A percentile compares a stretch with the other conserved stretches of the same genome.
These are phyloP conservation scores for Udeniomyces megalosporus DNA, from an alignment of 768 basidiomycete genomes.

Conservation along the genomic window DNA sequence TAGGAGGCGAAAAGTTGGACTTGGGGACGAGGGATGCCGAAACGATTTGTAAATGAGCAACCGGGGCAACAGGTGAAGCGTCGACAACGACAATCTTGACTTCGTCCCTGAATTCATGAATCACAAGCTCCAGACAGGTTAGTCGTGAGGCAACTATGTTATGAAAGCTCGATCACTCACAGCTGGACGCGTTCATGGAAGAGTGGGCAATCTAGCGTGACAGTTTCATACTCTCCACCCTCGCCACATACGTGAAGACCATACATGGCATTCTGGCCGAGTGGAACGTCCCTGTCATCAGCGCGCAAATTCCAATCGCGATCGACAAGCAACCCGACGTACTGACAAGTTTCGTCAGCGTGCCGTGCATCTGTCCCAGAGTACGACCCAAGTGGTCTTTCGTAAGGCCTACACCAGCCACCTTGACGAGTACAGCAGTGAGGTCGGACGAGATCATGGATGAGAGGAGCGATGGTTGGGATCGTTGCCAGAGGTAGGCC, in stretches of 20 bases:
- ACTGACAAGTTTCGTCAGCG: conserved; percentile 53
- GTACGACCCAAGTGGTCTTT: conserved; percentile 61
- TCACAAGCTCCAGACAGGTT: no score
- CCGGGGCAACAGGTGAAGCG: conserved; percentile 50
- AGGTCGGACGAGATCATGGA: conserved; percentile 73
- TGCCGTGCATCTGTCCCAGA: conserved; percentile 55
- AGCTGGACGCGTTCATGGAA: conserved; percentile 63
- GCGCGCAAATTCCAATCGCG: not conserved
- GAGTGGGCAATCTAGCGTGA: conserved; percentile 75
- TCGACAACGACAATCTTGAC: conserved; percentile 54
- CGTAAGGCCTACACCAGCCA: conserved; percentile 81
- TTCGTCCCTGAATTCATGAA: conserved; percentile 32
- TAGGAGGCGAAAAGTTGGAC: conserved; percentile 19
- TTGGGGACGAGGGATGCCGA: conserved; percentile 50
- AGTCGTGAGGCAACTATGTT: not conserved
- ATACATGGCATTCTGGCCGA: conserved; percentile 61
- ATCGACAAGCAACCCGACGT: not conserved
- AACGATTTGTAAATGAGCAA: conserved; percentile 76
- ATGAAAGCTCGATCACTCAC: conserved; percentile 33
- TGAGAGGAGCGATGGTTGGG: conserved; percentile 64
- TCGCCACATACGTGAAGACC: conserved; percentile 92
- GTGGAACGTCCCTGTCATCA: no score
- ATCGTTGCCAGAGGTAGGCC: conserved; percentile 83
- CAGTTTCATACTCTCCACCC: conserved; percentile 92
- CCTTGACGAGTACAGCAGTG: conserved; percentile 76